Evolutionary conservation across 106 monocot genomes (phyloP), one percentile per base, ranked within the genome.

Genomic region (Platanthera guangdongensis): DNA sequence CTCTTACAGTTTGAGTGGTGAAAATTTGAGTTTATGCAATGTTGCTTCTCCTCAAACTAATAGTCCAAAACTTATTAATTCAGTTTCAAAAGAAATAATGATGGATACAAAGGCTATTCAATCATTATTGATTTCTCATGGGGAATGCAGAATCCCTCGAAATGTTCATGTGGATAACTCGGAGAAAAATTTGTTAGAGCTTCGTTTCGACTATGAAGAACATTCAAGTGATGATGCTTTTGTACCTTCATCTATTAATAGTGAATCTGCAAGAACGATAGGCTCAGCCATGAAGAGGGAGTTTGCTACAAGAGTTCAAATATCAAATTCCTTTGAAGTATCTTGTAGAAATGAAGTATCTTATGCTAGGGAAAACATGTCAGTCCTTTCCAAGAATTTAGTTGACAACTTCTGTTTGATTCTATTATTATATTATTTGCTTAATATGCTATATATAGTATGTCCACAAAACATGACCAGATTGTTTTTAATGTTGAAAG

Each of bases 301-400:
- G 19, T 49, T 77, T n/a, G 73, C 78, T 50, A 81, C 85, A 51
- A 77, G 77, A 77, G 30, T 82, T 30, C 83, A 90, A 51, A 76
- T 76, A 62, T 65, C 54, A n/a, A 83, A 75, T 65, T 80, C 78
- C 16, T 80, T 82, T 74, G 95, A 86, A 73, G 25, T 71, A 8
- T 60, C 82, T 21, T 80, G 32, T 49, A 79, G 57, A 47, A 84
- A 84, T 57, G 83, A 90, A n/a, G 80, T 75, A 68, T 75, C 75
- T 28, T 84, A 80, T 74, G 14, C 52, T 22, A 80, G 78, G 72
- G 21, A 75, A 84, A 90, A 57, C 88, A 89, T 88, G 95, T 96
- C 82, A 81, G 21, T 67, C 13, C 50, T 74, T 60, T 30, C 50
- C 30, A 18, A 48, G 4, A 6, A 30, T 16, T 60, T 12, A 18